A percentile compares a stretch with the other conserved stretches of the same genome.
These are phyloP conservation scores for Neoboletus magnificus DNA, from an alignment of 768 basidiomycete genomes.

Conservation along the genomic window DNA sequence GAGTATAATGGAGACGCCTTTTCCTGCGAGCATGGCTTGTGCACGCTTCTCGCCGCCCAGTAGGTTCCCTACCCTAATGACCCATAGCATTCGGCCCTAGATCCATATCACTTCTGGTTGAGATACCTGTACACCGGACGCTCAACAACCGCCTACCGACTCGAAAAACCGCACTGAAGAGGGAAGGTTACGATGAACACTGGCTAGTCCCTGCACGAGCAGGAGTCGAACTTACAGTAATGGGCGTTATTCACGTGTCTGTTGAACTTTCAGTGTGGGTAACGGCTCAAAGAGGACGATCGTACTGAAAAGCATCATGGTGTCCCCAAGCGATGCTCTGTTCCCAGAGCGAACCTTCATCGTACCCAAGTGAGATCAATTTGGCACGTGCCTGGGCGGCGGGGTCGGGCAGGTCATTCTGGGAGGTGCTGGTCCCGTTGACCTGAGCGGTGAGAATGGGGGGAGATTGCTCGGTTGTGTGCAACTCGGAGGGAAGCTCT, in stretches of 20 bases:
- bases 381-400: conserved; percentile 40
- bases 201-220: background rate
- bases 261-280: background rate
- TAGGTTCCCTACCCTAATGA: conserved; percentile 51
- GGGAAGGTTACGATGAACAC: background rate
- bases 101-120: background rate
- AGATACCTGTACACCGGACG: background rate
- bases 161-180: conserved; percentile 63
- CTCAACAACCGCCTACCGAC: conserved; percentile 42
- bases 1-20: conserved; percentile 70
- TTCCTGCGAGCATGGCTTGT: conserved; percentile 55
- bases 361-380: conserved; percentile 50
- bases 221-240: conserved; percentile 46
- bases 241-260: conserved; percentile 80
- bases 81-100: conserved; percentile 70
- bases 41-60: conserved; percentile 57
- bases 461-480: background rate
- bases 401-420: conserved; percentile 2
- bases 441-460: conserved; percentile 1
- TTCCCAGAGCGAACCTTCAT: conserved; percentile 70
- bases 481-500: conserved; percentile 25
- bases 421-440: background rate
- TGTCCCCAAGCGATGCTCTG: conserved; percentile 79
- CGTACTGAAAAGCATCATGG: conserved; percentile 71
- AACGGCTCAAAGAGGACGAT: background rate